phyloP scores from a whole-genome alignment of 2,329 filamentous ascomycete genomes.

The Aspergillus fumigatiaffinis region DNA sequence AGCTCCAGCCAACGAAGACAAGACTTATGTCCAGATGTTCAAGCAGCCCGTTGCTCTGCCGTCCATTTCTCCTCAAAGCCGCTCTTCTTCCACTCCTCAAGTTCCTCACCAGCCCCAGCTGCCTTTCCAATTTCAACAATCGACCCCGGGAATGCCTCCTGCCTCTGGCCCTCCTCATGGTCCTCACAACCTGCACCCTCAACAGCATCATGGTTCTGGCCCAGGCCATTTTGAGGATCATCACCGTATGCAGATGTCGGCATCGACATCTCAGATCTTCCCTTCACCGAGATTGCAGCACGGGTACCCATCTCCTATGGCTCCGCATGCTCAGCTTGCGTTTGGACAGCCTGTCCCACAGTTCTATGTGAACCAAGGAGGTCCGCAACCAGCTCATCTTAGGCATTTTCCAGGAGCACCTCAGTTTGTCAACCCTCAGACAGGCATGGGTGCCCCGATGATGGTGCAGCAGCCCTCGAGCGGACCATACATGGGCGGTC shows the following conservation, averaged over 20 bases:
- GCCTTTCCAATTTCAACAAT: constrained; percentile 76
- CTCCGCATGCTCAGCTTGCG: constrained; percentile 64
- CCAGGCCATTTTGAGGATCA: constrained; percentile 73
- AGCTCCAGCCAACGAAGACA: constrained; percentile 65
- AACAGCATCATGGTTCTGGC: constrained; percentile 66
- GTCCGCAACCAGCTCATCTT: constrained; percentile 67
- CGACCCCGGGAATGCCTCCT: constrained; percentile 62
- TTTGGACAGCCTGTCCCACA: constrained; percentile 70
- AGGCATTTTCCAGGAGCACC: constrained; percentile 68
- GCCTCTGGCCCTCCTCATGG: constrained; percentile 71
- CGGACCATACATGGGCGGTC: constrained; percentile 66
- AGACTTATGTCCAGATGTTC: constrained; percentile 76
- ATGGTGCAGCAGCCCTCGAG: constrained; percentile 73
- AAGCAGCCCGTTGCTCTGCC: constrained; percentile 60
- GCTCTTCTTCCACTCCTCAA: constrained; percentile 59
- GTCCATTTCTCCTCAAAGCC: constrained; percentile 67
- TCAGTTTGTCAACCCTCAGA: constrained; percentile 69
- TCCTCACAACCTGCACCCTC: constrained; percentile 71
- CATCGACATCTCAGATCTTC: constrained; percentile 77
- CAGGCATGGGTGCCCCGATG: constrained; percentile 70
- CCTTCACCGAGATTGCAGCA: constrained; percentile 76
- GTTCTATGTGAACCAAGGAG: constrained; percentile 65
- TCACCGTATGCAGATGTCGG: constrained; percentile 81
- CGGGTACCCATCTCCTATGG: constrained; percentile 65
- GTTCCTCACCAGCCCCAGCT: constrained; percentile 80